phyloP scores from a whole-genome alignment of 164 flowering plant genomes.

The Tetrastigma voinierianum region DNA sequence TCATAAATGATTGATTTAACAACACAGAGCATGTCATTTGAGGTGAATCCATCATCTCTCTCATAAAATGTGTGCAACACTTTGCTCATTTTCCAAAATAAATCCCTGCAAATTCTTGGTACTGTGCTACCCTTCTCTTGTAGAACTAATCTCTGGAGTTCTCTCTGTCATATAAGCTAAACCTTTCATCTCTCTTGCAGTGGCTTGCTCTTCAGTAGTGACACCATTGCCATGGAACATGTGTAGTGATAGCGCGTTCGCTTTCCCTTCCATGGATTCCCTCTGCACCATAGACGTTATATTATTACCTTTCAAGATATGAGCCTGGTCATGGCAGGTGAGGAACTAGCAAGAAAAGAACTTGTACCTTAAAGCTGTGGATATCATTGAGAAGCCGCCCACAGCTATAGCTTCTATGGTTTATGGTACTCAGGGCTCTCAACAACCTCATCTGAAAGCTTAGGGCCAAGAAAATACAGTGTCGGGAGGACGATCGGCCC shows the following conservation, averaged over 20 bases:
- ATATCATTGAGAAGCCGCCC: constrained; percentile 81
- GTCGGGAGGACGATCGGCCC: constrained; percentile 76
- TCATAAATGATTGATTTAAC: constrained; percentile 48
- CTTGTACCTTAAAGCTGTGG: constrained; percentile 47
- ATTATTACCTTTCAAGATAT: not conserved
- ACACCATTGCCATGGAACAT: constrained; percentile 32
- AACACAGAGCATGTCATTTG: constrained; percentile 40
- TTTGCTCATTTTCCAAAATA: constrained; percentile 78
- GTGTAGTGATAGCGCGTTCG: constrained; percentile 59
- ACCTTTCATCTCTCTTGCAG: constrained; percentile 30
- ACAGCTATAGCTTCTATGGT: constrained; percentile 49
- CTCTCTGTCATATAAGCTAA: constrained; percentile 33
- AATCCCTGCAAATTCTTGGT: constrained; percentile 77
- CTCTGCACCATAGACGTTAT: constrained; percentile 43
- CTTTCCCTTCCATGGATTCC: constrained; percentile 63
- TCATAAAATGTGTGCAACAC: constrained; percentile 65
- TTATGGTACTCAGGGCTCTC: constrained; percentile 29
- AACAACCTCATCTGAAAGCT: constrained; percentile 45
- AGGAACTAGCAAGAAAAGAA: not conserved
- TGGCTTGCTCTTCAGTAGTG: constrained; percentile 44
- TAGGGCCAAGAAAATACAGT: constrained; percentile 56
- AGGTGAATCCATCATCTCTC: constrained; percentile 70
- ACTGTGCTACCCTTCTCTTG: constrained; percentile 46
- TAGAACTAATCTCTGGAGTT: constrained; percentile 60
- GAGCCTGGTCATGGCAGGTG: not conserved